phyloP scores from a whole-genome alignment of 208 protist species.

The Trypanosoma rangeli region DNA sequence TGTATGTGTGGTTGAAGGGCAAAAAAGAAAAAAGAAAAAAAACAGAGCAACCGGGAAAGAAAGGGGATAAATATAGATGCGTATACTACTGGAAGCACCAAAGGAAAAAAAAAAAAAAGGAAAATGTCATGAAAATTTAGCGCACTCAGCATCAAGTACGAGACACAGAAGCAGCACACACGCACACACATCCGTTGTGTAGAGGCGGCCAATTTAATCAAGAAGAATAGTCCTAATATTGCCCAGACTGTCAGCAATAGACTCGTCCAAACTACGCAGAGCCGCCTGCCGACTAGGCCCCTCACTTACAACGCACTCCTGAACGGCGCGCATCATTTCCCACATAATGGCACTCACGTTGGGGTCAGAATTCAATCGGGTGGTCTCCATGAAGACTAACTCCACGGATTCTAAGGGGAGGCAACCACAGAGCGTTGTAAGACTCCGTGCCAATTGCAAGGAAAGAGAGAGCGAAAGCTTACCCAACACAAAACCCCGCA shows the following conservation, averaged over 20 bases:
- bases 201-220: neutral
- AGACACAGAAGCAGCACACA: neutral
- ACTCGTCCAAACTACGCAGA: slow-evolving; percentile 8
- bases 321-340: slow-evolving; percentile 3
- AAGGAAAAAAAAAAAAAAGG: slow-evolving; percentile 10
- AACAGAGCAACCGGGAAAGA: neutral
- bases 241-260: slow-evolving; percentile 20
- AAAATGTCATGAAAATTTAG: too few relatives aligned
- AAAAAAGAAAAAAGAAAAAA: slow-evolving; percentile 18
- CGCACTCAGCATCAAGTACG: too few relatives aligned
- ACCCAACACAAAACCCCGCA: slow-evolving; percentile 28
- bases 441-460: slow-evolving; percentile 19
- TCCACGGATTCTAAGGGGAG: slow-evolving; percentile 20
- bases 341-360: neutral
- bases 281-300: neutral
- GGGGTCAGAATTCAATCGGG: neutral
- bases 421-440: slow-evolving; percentile 24
- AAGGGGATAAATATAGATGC: neutral
- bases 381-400: slow-evolving; percentile 1
- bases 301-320: slow-evolving; percentile 4
- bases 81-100: neutral
- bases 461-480: slow-evolving; percentile 26
- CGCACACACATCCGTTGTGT: too few relatives aligned
- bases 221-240: slow-evolving; percentile 19
- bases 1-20: neutral